Percentiles rank a stretch among this genome's conserved stretches.
phyloP scores from a whole-genome alignment of 768 basidiomycete species.

The Ramaria rubella region DNA sequence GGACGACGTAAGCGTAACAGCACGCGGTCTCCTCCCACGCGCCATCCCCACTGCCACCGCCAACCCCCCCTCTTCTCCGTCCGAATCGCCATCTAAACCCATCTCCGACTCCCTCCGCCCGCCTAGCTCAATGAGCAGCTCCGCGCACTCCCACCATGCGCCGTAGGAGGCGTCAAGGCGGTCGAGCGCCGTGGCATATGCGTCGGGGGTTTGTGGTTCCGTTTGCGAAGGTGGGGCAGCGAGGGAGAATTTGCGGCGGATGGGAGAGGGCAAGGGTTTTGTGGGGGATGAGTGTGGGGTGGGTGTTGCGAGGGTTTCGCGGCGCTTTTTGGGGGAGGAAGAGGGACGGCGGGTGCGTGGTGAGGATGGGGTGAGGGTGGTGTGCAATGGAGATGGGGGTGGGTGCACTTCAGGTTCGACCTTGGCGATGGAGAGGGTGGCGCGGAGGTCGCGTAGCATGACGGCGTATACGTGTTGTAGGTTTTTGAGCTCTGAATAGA shows the following conservation, averaged over 20 bases:
- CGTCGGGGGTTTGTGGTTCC: not conserved
- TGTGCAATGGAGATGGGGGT: not conserved
- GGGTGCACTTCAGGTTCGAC: too few relatives aligned
- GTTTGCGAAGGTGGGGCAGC: not conserved
- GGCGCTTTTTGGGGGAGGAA: slow-evolving; percentile 7
- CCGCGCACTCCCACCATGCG: slow-evolving; percentile 86
- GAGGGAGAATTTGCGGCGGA: slow-evolving; percentile 7
- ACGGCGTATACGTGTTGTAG: slow-evolving; percentile 5
- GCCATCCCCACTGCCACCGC: slow-evolving; percentile 20
- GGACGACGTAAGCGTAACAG: not conserved
- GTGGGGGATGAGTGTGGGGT: not conserved
- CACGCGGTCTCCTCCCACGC: not conserved
- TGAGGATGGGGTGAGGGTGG: not conserved
- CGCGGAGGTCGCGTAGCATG: slow-evolving; percentile 5
- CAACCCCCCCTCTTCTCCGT: not conserved
- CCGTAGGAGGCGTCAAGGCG: slow-evolving; percentile 37
- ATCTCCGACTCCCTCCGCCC: slow-evolving; percentile 60
- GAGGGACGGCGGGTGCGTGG: not conserved
- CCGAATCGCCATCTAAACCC: slow-evolving; percentile 45
- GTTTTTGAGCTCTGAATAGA: not conserved
- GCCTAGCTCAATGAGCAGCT: slow-evolving; percentile 78
- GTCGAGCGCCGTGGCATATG: not conserved
- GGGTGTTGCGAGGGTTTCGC: not conserved
- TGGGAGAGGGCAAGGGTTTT: too few relatives aligned
- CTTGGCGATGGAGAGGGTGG: not conserved